A percentile compares a stretch with the other conserved stretches of the same genome.
These are phyloP conservation scores for Amaranthus palmeri DNA, from an alignment of 148 eudicot genomes.

Conservation along the genomic window DNA sequence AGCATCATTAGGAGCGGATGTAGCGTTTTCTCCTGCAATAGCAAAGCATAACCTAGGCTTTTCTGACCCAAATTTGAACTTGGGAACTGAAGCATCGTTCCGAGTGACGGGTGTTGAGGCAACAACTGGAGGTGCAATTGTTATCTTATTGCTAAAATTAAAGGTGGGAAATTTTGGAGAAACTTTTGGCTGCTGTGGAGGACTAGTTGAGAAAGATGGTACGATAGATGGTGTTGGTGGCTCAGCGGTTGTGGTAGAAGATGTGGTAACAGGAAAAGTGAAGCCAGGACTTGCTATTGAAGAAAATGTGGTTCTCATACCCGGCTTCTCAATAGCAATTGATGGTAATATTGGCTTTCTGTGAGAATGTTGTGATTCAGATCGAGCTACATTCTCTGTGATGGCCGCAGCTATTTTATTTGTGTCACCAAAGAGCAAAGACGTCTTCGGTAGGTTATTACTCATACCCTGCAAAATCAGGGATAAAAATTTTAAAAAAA, in stretches of 20 bases:
- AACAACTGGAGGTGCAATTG: slow-evolving; percentile 47
- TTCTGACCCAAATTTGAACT: slow-evolving; percentile 65
- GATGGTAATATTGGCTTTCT: slow-evolving; percentile 42
- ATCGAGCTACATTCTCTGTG: slow-evolving; percentile 18
- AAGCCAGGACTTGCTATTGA: slow-evolving; percentile 47
- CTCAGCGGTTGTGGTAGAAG: slow-evolving; percentile 48
- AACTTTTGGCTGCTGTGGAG: slow-evolving; percentile 28
- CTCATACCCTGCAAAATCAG: slow-evolving; percentile 25
- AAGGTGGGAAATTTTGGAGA: slow-evolving; percentile 35
- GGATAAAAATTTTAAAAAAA: background rate
- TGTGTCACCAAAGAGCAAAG: slow-evolving; percentile 22
- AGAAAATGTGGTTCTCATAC: slow-evolving; percentile 24
- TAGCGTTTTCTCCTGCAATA: slow-evolving; percentile 43
- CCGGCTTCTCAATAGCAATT: slow-evolving; percentile 44
- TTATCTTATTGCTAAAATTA: slow-evolving; percentile 45
- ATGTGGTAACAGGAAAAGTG: slow-evolving; percentile 55
- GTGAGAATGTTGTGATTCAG: slow-evolving; percentile 24
- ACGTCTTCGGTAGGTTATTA: slow-evolving; percentile 20
- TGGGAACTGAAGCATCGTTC: slow-evolving; percentile 36
- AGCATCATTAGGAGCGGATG: slow-evolving; percentile 31
- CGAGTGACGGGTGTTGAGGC: slow-evolving; percentile 36
- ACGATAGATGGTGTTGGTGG: slow-evolving; percentile 84
- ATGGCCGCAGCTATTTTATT: slow-evolving; percentile 22
- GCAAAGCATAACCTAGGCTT: slow-evolving; percentile 60
- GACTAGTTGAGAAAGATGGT: slow-evolving; percentile 43